A percentile compares a stretch with the other conserved stretches of the same genome.
These are phyloP conservation scores for Chondrostereum purpureum DNA, from an alignment of 1,284 basidiomycete genomes.

Conservation along the genomic window DNA sequence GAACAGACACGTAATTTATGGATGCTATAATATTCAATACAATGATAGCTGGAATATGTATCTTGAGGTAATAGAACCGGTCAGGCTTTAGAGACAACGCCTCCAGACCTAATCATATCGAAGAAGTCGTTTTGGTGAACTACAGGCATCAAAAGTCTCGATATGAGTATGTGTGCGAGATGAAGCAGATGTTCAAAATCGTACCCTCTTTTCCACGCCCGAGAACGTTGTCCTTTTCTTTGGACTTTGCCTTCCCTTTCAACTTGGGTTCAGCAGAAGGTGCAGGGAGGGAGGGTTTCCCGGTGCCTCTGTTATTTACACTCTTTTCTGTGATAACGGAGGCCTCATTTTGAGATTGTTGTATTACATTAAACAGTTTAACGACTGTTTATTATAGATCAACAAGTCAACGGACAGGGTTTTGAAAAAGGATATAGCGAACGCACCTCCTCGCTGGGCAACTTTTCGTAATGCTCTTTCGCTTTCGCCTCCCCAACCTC, in stretches of 20 bases:
- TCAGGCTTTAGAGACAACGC: conserved; percentile 54
- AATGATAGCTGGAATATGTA: too few relatives aligned
- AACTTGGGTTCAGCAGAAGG: conserved; percentile 43
- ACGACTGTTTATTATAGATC: conserved; percentile 48
- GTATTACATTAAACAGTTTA: conserved; percentile 75
- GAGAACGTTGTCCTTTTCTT: conserved; percentile 46
- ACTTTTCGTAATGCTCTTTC: conserved; percentile 73
- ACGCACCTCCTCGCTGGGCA: conserved; percentile 74
- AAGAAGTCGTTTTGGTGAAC: conserved; percentile 70
- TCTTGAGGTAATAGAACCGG: too few relatives aligned
- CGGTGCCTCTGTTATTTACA: conserved; percentile 58
- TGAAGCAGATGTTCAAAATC: conserved; percentile 16
- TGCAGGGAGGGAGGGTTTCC: conserved; percentile 65
- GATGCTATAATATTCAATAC: too few relatives aligned
- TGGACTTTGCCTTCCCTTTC: conserved; percentile 42
- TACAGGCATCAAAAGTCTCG: conserved; percentile 27
- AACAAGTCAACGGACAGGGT: conserved; percentile 1
- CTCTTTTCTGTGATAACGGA: conserved; percentile 45
- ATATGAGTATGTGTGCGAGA: conserved; percentile 7
- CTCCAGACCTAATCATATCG: conserved; percentile 72
- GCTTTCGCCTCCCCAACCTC: conserved; percentile 75
- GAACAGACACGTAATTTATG: too few relatives aligned
- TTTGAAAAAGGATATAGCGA: conserved; percentile 2
- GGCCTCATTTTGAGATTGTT: conserved; percentile 62
- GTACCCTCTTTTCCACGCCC: conserved; percentile 52